Evolutionary conservation across 176 grass and related monocot genomes (phyloP).

Genomic region (Secale cereale): DNA sequence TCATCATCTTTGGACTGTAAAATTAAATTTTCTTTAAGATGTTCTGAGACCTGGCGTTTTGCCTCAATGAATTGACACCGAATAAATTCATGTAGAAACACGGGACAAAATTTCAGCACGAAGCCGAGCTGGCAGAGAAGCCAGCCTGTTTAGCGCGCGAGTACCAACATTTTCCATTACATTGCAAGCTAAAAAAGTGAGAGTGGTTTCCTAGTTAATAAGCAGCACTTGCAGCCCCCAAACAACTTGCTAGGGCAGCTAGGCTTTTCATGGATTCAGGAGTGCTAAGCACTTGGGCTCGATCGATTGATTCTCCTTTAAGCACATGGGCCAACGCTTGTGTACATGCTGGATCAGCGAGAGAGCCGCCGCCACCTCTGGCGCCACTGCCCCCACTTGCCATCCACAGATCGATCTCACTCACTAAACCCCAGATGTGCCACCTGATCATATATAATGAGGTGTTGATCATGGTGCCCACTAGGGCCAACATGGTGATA

Average conservation of each 20-base stretch:
- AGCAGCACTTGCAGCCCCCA: slow-evolving; percentile 11
- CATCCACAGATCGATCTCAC: slow-evolving; percentile 42
- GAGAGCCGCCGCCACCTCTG: slow-evolving; percentile 15
- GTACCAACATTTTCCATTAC: not conserved
- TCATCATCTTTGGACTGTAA: too few species aligned
- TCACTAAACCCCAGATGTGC: slow-evolving; percentile 18
- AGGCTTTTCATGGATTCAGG: slow-evolving; percentile 9
- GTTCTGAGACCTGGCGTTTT: too few species aligned
- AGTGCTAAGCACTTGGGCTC: slow-evolving; percentile 14
- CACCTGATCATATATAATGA: not conserved
- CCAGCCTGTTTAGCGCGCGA: not conserved
- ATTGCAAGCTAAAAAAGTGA: not conserved
- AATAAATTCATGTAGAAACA: too few species aligned
- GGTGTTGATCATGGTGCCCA: slow-evolving; percentile 33
- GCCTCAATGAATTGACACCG: too few species aligned
- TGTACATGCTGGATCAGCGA: not conserved
- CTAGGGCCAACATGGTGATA: slow-evolving; percentile 22
- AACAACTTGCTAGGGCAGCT: not conserved
- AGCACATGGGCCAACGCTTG: slow-evolving; percentile 33
- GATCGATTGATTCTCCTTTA: not conserved
- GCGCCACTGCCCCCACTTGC: slow-evolving; percentile 23
- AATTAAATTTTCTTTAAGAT: too few species aligned
- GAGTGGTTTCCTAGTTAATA: not conserved
- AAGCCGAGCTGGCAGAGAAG: too few species aligned
- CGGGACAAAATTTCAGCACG: too few species aligned